Evolutionary conservation across 2,329 filamentous ascomycete genomes (phyloP).

Genomic region (Dothiorella sarmentorum): DNA sequence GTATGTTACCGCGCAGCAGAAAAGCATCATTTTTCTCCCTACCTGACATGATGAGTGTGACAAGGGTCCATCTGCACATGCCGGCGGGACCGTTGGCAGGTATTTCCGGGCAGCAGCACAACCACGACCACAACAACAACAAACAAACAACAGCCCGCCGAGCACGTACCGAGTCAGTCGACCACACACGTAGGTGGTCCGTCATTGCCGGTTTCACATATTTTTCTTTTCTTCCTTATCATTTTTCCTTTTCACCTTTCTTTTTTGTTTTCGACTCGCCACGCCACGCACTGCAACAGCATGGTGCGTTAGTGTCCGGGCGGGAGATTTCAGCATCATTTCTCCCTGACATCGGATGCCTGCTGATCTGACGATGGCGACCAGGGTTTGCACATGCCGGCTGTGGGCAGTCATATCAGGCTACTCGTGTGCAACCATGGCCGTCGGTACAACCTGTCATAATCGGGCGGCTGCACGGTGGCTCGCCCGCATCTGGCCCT

Average conservation of each 20-base stretch:
- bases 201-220: too few species aligned
- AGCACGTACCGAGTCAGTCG: background rate
- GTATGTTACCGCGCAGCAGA: constrained; percentile 7
- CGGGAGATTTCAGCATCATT: constrained; percentile 8
- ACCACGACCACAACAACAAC: background rate
- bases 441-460: constrained; percentile 15
- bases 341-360: constrained; percentile 17
- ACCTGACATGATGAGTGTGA: constrained; percentile 12
- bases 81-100: background rate
- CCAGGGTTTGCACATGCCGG: constrained; percentile 17
- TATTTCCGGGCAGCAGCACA: background rate
- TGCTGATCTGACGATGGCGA: constrained; percentile 13
- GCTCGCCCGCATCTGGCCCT: constrained; percentile 18
- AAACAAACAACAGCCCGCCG: too few species aligned
- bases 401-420: constrained; percentile 10
- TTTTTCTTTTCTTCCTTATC: background rate
- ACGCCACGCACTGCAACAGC: background rate
- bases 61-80: constrained; percentile 8
- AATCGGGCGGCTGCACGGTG: constrained; percentile 12
- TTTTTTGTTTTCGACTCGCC: background rate
- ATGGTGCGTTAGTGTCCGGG: background rate
- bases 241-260: background rate
- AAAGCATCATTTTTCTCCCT: constrained; percentile 8
- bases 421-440: constrained; percentile 2
- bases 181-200: too few species aligned